Evolutionary conservation across 805 yeast species (phyloP), one percentile per base, ranked within the genome.

Genomic region (Scheffersomyces stipitis): DNA sequence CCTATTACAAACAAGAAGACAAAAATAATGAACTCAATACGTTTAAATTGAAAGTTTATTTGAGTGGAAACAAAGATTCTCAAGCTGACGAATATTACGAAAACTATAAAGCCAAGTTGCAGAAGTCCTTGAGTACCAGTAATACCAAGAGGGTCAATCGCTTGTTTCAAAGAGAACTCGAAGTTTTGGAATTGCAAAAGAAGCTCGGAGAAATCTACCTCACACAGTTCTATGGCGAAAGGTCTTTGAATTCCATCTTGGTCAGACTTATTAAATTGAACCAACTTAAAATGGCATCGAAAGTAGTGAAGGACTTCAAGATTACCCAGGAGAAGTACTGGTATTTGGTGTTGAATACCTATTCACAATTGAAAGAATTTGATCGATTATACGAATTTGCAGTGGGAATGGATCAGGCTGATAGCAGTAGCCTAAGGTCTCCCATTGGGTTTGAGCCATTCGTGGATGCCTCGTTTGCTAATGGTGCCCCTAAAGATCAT

Each of bases 391-490:
- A 60, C 40, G 56, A 58, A 36, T 66, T 68, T 41, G 54, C 64
- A 4, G 26, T 42, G 18, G 49, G 52, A 10, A 44, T 43, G 9
- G 38, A 33, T 28, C 73, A 75, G 20, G 73, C 80, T 49, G 75
- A 81, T 0, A 66, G 62, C 3, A 53, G 60, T 1, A 69, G 65
- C 30, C 41, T 51, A 18, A 81, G 77, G 42, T 78, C 93, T 0
- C 84, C 86, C 0, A 84, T 88, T 28, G 89, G 91, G 0, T 82
- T 81, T 41, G 72, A 70, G 41, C 80, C 83, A 0, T 80, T 88
- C 45, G 84, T 69, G 37, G 64, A 72, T 12, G 74, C 76, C 26
- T 71, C 82, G 26, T 49, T 75, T 28, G 51, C 49, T 4, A 69
- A 67, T 37, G 66, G 73, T 3, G 85, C 80, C 0, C 81, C 82